Conservation (phyloP, 345 rosid genomes). For the Citrus cavaleriei region DNA sequence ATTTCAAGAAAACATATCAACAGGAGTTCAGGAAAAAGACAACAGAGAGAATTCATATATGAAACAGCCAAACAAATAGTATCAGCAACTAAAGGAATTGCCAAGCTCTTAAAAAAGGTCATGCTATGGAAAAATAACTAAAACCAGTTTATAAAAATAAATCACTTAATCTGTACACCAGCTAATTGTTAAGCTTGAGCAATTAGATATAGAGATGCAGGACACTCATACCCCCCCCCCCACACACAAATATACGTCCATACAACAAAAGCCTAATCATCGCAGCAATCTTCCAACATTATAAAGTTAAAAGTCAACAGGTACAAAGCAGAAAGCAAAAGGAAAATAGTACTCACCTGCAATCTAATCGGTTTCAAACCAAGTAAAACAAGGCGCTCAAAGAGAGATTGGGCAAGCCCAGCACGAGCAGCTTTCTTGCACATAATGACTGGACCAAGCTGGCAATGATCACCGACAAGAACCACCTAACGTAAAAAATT, state of each 20-base stretch:
- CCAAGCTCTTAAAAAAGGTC: not conserved
- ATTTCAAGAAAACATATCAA: not conserved
- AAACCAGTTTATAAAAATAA: not conserved
- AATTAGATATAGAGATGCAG: not conserved
- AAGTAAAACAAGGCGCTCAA: slow-evolving; percentile 95
- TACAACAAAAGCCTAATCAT: not conserved
- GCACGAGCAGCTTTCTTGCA: slow-evolving; percentile 99
- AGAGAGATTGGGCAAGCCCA: slow-evolving; percentile 94
- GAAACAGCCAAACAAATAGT: not conserved
- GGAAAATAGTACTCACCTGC: slow-evolving; percentile 53
- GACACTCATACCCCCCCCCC: not conserved
- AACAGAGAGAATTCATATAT: not conserved
- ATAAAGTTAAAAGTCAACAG: no score
- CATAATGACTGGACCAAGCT: slow-evolving; percentile 99
- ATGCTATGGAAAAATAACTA: not conserved
- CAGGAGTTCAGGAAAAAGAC: not conserved
- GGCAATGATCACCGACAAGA: slow-evolving; percentile 99
- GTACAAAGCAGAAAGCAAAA: not conserved
- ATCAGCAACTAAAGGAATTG: not conserved
- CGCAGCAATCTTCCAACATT: not conserved
- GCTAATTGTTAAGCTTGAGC: not conserved
- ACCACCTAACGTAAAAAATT: slow-evolving; percentile 52
- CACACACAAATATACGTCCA: not conserved
- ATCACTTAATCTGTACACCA: not conserved
- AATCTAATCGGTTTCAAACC: slow-evolving; percentile 97